These are phyloP conservation scores for Aspergillus saccharolyticus DNA, from an alignment of 495 filamentous ascomycete genomes.

Conservation along the genomic window DNA sequence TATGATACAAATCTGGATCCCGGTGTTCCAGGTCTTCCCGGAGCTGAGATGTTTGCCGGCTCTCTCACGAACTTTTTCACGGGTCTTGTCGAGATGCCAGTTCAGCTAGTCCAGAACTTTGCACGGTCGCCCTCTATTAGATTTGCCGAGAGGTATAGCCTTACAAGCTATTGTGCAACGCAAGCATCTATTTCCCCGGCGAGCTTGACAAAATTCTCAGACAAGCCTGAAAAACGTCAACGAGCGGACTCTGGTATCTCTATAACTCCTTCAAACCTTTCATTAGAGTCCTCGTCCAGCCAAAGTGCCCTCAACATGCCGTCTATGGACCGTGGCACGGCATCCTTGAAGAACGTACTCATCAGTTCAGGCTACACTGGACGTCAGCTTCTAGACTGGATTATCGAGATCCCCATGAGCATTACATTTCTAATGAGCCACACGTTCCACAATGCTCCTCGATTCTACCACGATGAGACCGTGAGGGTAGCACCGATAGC, in stretches of 20 bases:
- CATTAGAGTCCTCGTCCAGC: neutral
- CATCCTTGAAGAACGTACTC: neutral
- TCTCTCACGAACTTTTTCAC: slow-evolving; percentile 65
- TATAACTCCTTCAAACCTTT: neutral
- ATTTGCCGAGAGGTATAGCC: slow-evolving; percentile 12
- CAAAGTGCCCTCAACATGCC: slow-evolving; percentile 6
- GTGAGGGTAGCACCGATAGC: slow-evolving; percentile 60
- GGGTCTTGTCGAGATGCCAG: slow-evolving; percentile 72
- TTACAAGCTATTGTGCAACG: slow-evolving; percentile 6
- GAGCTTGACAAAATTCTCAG: neutral
- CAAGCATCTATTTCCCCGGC: neutral
- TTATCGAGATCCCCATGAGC: slow-evolving; percentile 66
- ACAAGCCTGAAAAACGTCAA: neutral
- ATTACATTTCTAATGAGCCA: slow-evolving; percentile 62
- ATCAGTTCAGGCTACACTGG: slow-evolving; percentile 10
- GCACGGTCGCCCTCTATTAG: neutral
- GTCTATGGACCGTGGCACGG: neutral
- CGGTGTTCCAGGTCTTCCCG: slow-evolving; percentile 60
- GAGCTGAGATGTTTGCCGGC: slow-evolving; percentile 58
- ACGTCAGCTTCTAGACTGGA: slow-evolving; percentile 8
- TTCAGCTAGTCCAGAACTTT: slow-evolving; percentile 56
- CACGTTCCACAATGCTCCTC: slow-evolving; percentile 70
- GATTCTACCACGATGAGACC: slow-evolving; percentile 62
- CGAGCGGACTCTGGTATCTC: neutral
- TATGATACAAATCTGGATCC: slow-evolving; percentile 59